Evolutionary conservation across 148 eudicot genomes (phyloP).

Genomic region (Nepenthes mirabilis): DNA sequence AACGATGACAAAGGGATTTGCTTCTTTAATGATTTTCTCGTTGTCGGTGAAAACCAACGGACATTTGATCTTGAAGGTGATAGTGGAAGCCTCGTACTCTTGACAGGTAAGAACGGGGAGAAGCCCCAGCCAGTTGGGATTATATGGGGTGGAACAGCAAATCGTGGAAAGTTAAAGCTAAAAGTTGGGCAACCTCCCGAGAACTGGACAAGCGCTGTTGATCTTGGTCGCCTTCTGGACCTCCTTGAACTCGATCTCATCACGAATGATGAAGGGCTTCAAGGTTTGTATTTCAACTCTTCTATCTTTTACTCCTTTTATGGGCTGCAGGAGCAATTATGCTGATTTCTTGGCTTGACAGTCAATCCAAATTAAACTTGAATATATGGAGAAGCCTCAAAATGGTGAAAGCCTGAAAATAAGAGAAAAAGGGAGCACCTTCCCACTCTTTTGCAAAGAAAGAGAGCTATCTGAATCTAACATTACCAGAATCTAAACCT

Average conservation of each 20-base stretch:
- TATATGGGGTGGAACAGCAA: constrained; percentile 75
- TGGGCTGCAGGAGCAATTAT: neutral
- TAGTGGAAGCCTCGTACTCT: constrained; percentile 61
- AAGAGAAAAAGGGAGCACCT: too few relatives aligned
- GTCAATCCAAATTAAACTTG: too few relatives aligned
- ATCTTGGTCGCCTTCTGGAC: constrained; percentile 67
- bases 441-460: too few relatives aligned
- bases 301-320: neutral
- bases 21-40: constrained; percentile 58
- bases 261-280: constrained; percentile 37
- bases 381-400: too few relatives aligned
- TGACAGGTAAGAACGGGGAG: constrained; percentile 37
- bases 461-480: too few relatives aligned
- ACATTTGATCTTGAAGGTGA: constrained; percentile 70
- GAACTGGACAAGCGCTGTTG: constrained; percentile 68
- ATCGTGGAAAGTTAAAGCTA: constrained; percentile 48
- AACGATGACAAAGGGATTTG: constrained; percentile 62
- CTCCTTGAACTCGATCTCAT: constrained; percentile 62
- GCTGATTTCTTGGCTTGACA: neutral
- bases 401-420: too few relatives aligned
- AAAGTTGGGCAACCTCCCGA: constrained; percentile 54
- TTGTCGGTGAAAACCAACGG: constrained; percentile 54
- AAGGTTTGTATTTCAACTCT: constrained; percentile 27
- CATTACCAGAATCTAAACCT: too few relatives aligned
- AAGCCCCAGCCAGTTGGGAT: constrained; percentile 55